Conservation (phyloP, 495 filamentous ascomycete species). For the Glonium stellatum region DNA sequence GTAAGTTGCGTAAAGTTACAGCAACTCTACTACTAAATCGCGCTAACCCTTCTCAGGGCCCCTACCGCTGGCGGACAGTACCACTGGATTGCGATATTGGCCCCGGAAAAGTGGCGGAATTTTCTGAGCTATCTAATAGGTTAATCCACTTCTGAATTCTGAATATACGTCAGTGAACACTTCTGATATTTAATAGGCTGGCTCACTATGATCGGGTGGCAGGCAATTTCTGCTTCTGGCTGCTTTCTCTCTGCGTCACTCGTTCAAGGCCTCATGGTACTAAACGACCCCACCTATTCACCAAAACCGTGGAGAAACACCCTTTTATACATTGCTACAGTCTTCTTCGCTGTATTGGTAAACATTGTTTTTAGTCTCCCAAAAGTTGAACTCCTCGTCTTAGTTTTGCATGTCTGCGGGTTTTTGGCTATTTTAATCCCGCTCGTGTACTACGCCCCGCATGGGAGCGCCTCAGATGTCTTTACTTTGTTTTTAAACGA, state of each 20-base stretch:
- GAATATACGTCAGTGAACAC: no score
- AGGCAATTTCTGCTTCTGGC: constrained; percentile 2
- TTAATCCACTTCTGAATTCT: no score
- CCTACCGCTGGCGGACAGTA: constrained; percentile 34
- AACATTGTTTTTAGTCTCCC: not conserved
- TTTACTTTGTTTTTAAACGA: constrained; percentile 10
- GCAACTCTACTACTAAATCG: no score
- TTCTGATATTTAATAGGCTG: constrained; percentile 3
- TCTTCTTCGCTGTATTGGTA: not conserved
- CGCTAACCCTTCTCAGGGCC: no score
- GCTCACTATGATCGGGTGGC: constrained; percentile 20
- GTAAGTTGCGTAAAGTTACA: no score
- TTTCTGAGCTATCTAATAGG: constrained; percentile 20
- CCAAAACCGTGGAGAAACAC: not conserved
- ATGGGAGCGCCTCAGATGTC: constrained; percentile 2
- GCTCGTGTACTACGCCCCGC: constrained; percentile 19
- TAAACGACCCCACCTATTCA: not conserved
- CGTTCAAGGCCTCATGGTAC: not conserved
- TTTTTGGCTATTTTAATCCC: constrained; percentile 19
- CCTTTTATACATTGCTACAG: not conserved
- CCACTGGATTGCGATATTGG: constrained; percentile 30
- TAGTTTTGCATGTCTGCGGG: constrained; percentile 12
- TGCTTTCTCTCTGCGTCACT: not conserved
- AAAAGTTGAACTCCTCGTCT: constrained; percentile 2
- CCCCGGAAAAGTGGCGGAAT: constrained; percentile 15